Percentiles rank a stretch among this genome's conserved stretches.
These are phyloP conservation scores for Fomes fomentarius DNA, from an alignment of 1,284 basidiomycete species.

Conservation along the genomic window DNA sequence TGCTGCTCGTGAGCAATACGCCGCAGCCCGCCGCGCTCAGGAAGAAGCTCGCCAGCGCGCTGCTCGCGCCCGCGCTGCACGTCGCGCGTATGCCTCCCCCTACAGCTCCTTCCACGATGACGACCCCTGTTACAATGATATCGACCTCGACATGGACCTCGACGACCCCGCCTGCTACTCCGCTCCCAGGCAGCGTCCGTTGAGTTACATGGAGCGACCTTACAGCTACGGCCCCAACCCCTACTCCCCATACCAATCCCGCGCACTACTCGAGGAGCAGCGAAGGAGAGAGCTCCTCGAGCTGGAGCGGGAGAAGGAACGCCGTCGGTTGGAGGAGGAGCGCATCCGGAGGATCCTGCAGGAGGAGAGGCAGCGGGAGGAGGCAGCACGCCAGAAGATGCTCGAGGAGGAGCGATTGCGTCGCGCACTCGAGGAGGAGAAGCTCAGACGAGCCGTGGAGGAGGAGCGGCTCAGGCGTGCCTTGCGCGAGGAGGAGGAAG, in stretches of 20 bases:
- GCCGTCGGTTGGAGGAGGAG: constrained; percentile 25
- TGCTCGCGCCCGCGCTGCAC: constrained; percentile 32
- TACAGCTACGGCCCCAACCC: constrained; percentile 16
- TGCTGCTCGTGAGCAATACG: constrained; percentile 34
- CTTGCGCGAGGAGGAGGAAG: constrained; percentile 19
- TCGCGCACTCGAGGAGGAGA: constrained; percentile 22
- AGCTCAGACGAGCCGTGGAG: constrained; percentile 14
- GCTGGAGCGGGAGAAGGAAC: constrained; percentile 29
- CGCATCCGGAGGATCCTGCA: constrained; percentile 23
- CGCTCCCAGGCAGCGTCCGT: not conserved
- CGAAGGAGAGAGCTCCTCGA: constrained; percentile 25
- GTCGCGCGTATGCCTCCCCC: constrained; percentile 27
- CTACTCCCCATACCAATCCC: constrained; percentile 22
- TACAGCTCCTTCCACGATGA: constrained; percentile 31
- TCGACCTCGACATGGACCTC: constrained; percentile 11
- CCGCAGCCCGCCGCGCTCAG: constrained; percentile 34
- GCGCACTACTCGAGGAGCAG: constrained; percentile 25
- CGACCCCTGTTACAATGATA: constrained; percentile 21
- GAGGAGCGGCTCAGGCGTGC: constrained; percentile 19
- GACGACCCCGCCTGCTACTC: constrained; percentile 16
- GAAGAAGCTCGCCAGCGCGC: constrained; percentile 36
- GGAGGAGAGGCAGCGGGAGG: constrained; percentile 28
- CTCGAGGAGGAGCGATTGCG: constrained; percentile 20
- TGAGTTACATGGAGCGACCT: not conserved
- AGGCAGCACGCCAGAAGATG: constrained; percentile 27